A percentile compares a stretch with the other conserved stretches of the same genome.
These are phyloP conservation scores for Eleusine coracana DNA, from an alignment of 176 grass and related monocot genomes.

Conservation along the genomic window DNA sequence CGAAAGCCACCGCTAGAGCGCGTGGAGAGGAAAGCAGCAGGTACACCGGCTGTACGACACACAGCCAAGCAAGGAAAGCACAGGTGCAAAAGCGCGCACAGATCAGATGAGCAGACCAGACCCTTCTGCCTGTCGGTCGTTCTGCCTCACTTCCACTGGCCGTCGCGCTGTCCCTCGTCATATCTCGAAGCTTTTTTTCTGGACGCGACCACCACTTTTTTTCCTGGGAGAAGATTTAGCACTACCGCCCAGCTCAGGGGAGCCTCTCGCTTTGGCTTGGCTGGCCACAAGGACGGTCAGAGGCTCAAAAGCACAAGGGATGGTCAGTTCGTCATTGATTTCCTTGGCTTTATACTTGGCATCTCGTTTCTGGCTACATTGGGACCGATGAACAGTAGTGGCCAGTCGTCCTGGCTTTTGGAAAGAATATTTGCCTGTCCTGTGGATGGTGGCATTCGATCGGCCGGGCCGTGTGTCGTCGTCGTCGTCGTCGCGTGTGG, in stretches of 20 bases:
- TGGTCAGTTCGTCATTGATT: neutral
- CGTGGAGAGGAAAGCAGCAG: too few relatives aligned
- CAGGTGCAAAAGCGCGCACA: neutral
- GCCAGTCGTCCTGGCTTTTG: neutral
- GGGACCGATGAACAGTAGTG: constrained; percentile 13
- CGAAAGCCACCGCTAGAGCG: too few relatives aligned
- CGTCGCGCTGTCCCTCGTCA: neutral
- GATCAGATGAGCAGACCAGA: neutral
- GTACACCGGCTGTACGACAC: too few relatives aligned
- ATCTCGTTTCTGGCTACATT: neutral
- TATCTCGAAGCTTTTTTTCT: neutral
- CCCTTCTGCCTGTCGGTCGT: neutral
- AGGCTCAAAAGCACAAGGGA: neutral
- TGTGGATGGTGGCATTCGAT: constrained; percentile 6
- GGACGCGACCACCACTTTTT: neutral
- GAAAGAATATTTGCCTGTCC: constrained; percentile 38
- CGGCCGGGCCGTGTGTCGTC: neutral
- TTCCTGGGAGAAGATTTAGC: constrained; percentile 12
- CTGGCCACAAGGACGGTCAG: neutral
- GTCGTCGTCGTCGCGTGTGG: neutral
- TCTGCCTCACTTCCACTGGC: constrained; percentile 26
- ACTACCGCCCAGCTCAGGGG: constrained; percentile 30
- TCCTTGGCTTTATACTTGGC: neutral
- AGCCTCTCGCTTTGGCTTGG: neutral
- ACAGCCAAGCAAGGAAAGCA: neutral